Percentiles rank a stretch among this genome's conserved stretches.
Conservation (phyloP, 805 yeast species). For the Metschnikowia bowlesiae region DNA sequence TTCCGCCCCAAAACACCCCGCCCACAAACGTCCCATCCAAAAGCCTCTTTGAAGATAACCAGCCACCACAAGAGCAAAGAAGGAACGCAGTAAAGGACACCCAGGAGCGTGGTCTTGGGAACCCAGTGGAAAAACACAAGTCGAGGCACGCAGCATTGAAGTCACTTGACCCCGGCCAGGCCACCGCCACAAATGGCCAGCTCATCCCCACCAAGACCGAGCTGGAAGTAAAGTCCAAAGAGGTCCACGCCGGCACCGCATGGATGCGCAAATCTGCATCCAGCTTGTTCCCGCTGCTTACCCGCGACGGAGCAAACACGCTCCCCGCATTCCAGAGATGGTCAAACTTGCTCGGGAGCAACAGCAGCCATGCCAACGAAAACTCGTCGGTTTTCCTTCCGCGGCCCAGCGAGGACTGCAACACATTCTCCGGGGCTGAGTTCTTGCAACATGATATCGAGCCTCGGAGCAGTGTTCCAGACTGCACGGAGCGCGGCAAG, state of each 20-base stretch:
- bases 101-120: background rate
- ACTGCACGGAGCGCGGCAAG: background rate
- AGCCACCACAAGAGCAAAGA: background rate
- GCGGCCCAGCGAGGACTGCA: background rate
- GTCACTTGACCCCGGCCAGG: background rate
- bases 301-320: slow-evolving; percentile 3
- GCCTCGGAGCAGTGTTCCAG: background rate
- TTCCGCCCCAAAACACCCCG: background rate
- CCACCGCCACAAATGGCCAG: background rate
- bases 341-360: background rate
- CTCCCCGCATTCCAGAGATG: slow-evolving; percentile 1
- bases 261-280: slow-evolving; percentile 3
- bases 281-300: slow-evolving; percentile 11
- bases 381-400: background rate
- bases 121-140: background rate
- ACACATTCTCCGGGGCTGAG: background rate
- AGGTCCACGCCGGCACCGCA: background rate
- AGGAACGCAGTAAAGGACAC: background rate
- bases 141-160: background rate
- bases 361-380: background rate
- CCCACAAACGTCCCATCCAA: too few species aligned
- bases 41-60: too few species aligned
- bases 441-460: background rate
- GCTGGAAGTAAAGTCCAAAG: background rate
- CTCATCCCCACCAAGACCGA: background rate